Evolutionary conservation across 2,329 filamentous ascomycete species (phyloP), one percentile per base, ranked within the genome.

Genomic region (Pleomassaria siparia): DNA sequence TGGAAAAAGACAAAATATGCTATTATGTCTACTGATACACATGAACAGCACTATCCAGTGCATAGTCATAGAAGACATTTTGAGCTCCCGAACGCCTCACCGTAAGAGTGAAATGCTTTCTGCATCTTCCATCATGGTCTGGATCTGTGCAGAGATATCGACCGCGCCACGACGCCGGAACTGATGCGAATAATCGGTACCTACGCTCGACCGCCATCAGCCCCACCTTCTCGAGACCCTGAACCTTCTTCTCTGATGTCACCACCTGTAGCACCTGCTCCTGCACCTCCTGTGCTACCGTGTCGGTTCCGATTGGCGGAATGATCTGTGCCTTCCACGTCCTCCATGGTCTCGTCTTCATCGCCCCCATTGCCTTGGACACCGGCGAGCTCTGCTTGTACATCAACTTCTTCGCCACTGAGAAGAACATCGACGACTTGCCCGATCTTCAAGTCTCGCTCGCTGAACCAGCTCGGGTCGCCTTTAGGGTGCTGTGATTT

Each of bases 151-250:
- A 45, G 61, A 54, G 33, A 61, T 55, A 49, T 64, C 55, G 60
- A 66, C 59, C 56, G 62, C 59, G 65, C 66, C 66, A 64, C 64
- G 66, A 67, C 66, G 64, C 55, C 55, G 53, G 53, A 59, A 59
- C 54, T 52, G 44, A 54, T 58, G 59, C 51, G 60, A 62, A 59
- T 50, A 50, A 48, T 64, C 49, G 49, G 74, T 74, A 99, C 95
- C 92, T 97, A 99, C 94, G 92, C 94, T 96, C 94, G 85, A 76
- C 89, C 95, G 67, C 95, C 94, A 75, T 97, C 94, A 61, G 90
- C 90, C 69, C 95, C 94, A 51, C 92, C 94, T 74, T 96, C 91
- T 76, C 95, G 82, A 56, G 92, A 84, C 59, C 84, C 85, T 71
- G 90, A 85, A 49, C 94, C 94, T 72, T 97, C 94, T 72, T 95